Evolutionary conservation across 768 basidiomycete species (phyloP), one percentile per base, ranked within the genome.

Genomic region (Auricularia sp.): DNA sequence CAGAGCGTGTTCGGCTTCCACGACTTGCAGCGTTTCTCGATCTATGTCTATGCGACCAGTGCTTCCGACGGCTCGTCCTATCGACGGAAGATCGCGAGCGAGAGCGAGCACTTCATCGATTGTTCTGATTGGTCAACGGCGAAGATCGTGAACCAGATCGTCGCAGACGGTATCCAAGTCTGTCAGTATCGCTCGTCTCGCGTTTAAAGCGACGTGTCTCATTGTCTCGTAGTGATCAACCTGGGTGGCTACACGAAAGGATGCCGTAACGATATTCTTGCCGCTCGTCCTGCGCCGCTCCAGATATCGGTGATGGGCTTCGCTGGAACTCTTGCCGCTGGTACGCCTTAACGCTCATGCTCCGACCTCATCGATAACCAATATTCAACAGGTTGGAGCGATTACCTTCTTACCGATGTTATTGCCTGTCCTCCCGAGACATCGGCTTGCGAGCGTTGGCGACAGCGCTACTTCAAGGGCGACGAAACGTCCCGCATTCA

Each of bases 211-310:
- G 54, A 34, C 21, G 18, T 8, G 1, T 2, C 64, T 64, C 11
- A 64, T 1, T 7, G 10, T 10, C 44, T 13, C 42, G 47, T 67
- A 81, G 80, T 81, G 29, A 72, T 81, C 62, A 80, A 81, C 65
- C 69, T 80, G 2, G 79, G 77, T 3, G 82, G 82, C 10, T 83
- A 83, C 66, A 83, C 82, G 36, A 83, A 81, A 69, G 82, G 81
- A 16, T 78, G 82, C 1, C 71, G 77, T 64, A 83, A 83, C 65
- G 82, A 83, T 62, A 75, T 83, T 18, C 83, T 83, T 58, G 82
- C 82, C 14, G 79, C 77, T 1, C 75, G 82, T 33, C 78, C 80
- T 16, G 76, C 76, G 61, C 82, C 82, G 2, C 70, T 83, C 10
- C 82, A 83, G 69, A 73, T 82, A 62, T 79, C 79, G 44, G 69